These are phyloP conservation scores for Tilletia walkeri DNA, from an alignment of 1,284 basidiomycete genomes.

Conservation along the genomic window DNA sequence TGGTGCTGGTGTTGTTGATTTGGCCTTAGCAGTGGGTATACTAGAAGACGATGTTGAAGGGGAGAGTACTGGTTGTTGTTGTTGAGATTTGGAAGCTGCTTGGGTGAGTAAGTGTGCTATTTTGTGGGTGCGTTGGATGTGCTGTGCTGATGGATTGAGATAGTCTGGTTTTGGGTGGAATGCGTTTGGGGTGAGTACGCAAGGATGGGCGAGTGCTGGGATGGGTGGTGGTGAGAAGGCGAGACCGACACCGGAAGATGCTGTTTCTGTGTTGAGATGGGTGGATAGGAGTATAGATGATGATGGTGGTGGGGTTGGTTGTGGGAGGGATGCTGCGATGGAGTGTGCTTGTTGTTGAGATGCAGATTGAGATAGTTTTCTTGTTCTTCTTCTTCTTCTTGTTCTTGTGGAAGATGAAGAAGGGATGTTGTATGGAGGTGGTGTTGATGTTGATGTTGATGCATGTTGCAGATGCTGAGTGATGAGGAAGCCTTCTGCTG, in stretches of 20 bases:
- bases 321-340: constrained; percentile 2
- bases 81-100: neutral
- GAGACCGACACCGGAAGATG: too few species aligned
- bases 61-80: neutral
- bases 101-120: neutral
- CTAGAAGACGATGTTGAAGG: neutral
- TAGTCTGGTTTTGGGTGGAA: neutral
- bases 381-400: neutral
- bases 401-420: neutral
- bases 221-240: neutral
- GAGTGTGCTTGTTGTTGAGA: neutral
- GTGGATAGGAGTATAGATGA: neutral
- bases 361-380: neutral
- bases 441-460: neutral
- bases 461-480: neutral
- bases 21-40: neutral
- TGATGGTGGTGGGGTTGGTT: neutral
- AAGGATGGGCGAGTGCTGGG: neutral
- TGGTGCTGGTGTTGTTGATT: neutral
- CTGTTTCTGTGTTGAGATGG: neutral
- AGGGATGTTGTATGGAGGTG: too few species aligned
- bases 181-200: neutral
- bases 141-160: neutral
- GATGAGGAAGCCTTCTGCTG: neutral
- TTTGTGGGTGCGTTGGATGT: neutral